phyloP scores from a whole-genome alignment of 192 early-diverging fungal species.

The Borealophlyctis nickersoniae region DNA sequence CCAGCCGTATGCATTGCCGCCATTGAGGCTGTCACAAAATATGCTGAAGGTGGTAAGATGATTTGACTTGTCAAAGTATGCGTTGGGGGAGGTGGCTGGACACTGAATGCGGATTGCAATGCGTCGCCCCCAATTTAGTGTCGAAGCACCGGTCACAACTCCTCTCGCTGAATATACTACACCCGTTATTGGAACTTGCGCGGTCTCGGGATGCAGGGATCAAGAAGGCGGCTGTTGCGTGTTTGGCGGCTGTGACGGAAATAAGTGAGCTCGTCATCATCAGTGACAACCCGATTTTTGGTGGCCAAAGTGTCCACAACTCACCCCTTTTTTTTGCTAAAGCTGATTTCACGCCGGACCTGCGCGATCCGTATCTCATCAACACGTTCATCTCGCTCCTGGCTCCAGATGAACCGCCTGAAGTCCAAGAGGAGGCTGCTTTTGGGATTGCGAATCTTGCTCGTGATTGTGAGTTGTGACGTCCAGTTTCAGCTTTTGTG shows the following conservation, averaged over 20 bases:
- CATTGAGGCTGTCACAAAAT: constrained; percentile 50
- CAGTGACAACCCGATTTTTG: neutral
- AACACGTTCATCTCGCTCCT: constrained; percentile 37
- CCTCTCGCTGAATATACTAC: constrained; percentile 35
- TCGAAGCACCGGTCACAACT: constrained; percentile 45
- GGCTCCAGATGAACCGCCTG: constrained; percentile 36
- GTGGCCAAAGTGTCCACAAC: no score
- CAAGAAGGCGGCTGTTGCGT: constrained; percentile 48
- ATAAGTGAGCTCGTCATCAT: constrained; percentile 27
- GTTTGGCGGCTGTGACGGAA: constrained; percentile 48
- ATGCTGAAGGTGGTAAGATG: constrained; percentile 44
- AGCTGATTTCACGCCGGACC: constrained; percentile 48
- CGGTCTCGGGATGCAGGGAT: constrained; percentile 35
- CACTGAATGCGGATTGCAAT: neutral
- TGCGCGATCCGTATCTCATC: constrained; percentile 44
- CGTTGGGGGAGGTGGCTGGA: neutral
- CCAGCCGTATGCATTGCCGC: constrained; percentile 32
- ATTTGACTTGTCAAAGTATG: neutral
- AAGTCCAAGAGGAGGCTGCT: constrained; percentile 57
- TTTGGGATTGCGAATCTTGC: constrained; percentile 49
- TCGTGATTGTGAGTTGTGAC: constrained; percentile 44
- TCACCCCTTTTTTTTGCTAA: constrained; percentile 5
- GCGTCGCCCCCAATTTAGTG: no score
- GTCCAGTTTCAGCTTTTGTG: neutral
- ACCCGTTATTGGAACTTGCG: constrained; percentile 33